Conservation (phyloP, 768 basidiomycete species). For the Chalciporus piperatus region DNA sequence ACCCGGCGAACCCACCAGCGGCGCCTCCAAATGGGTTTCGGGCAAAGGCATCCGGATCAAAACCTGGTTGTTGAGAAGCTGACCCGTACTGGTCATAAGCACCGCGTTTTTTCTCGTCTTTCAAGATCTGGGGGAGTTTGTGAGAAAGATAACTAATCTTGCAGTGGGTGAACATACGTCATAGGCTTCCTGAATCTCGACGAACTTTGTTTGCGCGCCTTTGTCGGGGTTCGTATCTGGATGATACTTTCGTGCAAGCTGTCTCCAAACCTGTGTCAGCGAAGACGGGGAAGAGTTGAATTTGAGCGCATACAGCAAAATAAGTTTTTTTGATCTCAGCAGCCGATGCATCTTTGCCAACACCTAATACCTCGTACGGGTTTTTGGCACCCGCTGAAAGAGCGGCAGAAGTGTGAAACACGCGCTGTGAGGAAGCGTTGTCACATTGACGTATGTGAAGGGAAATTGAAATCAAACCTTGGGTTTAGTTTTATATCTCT, state of each 20-base stretch:
- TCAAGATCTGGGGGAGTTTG: slow-evolving; percentile 61
- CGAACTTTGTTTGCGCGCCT: slow-evolving; percentile 85
- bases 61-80: slow-evolving; percentile 90
- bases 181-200: slow-evolving; percentile 96
- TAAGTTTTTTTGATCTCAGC: slow-evolving; percentile 97
- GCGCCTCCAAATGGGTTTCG: slow-evolving; percentile 49
- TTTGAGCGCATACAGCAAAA: slow-evolving; percentile 67
- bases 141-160: slow-evolving; percentile 19
- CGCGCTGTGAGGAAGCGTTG: slow-evolving; percentile 47
- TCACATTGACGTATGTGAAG: slow-evolving; percentile 17
- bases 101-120: slow-evolving; percentile 91
- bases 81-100: slow-evolving; percentile 91
- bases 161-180: slow-evolving; percentile 58
- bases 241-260: slow-evolving; percentile 98
- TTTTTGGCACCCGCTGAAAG: slow-evolving; percentile 59
- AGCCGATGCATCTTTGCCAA: slow-evolving; percentile 74
- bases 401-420: slow-evolving; percentile 67
- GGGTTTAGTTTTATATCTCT: slow-evolving; percentile 24
- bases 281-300: slow-evolving; percentile 12
- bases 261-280: slow-evolving; percentile 14
- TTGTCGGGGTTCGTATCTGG: slow-evolving; percentile 97
- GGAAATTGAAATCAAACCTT: slow-evolving; percentile 37
- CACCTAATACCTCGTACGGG: slow-evolving; percentile 90
- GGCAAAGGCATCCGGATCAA: slow-evolving; percentile 85
- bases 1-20: slow-evolving; percentile 63